Evolutionary conservation across 768 basidiomycete genomes (phyloP).

Genomic region (Omphalotus guepiniiformis): DNA sequence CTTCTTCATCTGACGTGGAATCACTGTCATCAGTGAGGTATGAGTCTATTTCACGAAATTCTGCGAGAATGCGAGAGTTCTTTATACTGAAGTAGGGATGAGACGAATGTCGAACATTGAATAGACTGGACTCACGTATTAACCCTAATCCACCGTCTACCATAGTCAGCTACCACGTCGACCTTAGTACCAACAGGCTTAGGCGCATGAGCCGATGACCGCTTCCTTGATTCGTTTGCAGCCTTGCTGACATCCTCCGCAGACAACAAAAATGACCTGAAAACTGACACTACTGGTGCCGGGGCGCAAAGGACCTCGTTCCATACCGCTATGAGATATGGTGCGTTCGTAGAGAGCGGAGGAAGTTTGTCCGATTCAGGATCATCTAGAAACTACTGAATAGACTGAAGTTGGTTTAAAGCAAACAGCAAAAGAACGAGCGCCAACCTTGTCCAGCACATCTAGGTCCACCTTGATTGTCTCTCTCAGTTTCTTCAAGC

Average conservation of each 20-base stretch:
- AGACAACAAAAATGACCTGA: conserved; percentile 43
- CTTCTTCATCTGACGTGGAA: conserved; percentile 34
- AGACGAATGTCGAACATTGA: conserved; percentile 4
- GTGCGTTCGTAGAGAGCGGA: conserved; percentile 66
- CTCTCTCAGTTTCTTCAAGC: conserved; percentile 43
- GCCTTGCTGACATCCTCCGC: conserved; percentile 4
- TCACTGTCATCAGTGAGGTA: conserved; percentile 63
- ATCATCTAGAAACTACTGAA: conserved; percentile 62
- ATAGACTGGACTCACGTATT: conserved; percentile 66
- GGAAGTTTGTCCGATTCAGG: conserved; percentile 41
- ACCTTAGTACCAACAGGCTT: conserved; percentile 54
- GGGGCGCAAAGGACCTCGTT: conserved; percentile 64
- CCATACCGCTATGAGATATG: conserved; percentile 80
- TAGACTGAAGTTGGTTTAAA: not conserved
- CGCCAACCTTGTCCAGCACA: conserved; percentile 38
- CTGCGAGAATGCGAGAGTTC: conserved; percentile 68
- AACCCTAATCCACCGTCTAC: conserved; percentile 75
- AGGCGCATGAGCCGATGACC: conserved; percentile 17
- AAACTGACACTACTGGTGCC: conserved; percentile 53
- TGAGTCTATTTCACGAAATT: conserved; percentile 83
- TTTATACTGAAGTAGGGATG: conserved; percentile 51
- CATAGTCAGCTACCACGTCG: conserved; percentile 75
- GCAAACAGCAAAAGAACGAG: not conserved
- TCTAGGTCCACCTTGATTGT: conserved; percentile 42
- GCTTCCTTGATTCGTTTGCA: conserved; percentile 15